phyloP scores from a whole-genome alignment of 176 grass and related monocot species.

The barley (Hordeum vulgare) region DNA sequence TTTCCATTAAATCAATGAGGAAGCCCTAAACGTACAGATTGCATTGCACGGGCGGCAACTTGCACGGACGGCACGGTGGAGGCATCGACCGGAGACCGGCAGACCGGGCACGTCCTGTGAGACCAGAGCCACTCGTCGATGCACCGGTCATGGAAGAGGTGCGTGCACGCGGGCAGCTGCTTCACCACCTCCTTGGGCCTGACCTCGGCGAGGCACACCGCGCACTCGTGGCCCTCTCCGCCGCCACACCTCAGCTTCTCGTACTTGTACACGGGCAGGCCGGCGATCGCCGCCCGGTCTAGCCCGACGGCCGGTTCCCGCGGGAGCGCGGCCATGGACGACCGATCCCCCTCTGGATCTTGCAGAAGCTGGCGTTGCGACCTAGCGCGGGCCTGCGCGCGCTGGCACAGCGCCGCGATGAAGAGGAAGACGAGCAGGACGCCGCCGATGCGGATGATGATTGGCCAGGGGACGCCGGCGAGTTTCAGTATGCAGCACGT shows the following conservation, averaged over 20 bases:
- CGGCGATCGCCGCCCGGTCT: not conserved
- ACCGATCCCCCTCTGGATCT: not conserved
- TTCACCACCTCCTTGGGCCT: slow-evolving; percentile 20
- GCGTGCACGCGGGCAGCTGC: slow-evolving; percentile 35
- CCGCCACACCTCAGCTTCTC: not conserved
- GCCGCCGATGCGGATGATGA: not conserved
- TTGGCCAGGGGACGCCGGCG: not conserved
- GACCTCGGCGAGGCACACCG: slow-evolving; percentile 32
- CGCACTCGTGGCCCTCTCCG: not conserved
- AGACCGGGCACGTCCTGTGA: slow-evolving; percentile 48
- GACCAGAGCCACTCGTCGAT: slow-evolving; percentile 41
- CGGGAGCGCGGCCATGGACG: not conserved
- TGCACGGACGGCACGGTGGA: not conserved
- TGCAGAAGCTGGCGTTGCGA: not conserved
- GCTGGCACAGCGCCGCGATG: slow-evolving; percentile 4
- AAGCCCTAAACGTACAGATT: not conserved
- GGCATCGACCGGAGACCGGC: slow-evolving; percentile 12
- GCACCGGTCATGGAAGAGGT: slow-evolving; percentile 46
- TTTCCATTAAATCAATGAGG: not conserved
- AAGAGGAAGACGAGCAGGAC: not conserved
- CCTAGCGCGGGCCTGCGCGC: not conserved
- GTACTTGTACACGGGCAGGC: slow-evolving; percentile 15
- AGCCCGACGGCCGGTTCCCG: not conserved
- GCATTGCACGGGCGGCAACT: not conserved
- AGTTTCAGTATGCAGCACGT: not conserved